A percentile compares a stretch with the other conserved stretches of the same genome.
phyloP scores from a whole-genome alignment of 257 asterid species.

The Catharanthus roseus region DNA sequence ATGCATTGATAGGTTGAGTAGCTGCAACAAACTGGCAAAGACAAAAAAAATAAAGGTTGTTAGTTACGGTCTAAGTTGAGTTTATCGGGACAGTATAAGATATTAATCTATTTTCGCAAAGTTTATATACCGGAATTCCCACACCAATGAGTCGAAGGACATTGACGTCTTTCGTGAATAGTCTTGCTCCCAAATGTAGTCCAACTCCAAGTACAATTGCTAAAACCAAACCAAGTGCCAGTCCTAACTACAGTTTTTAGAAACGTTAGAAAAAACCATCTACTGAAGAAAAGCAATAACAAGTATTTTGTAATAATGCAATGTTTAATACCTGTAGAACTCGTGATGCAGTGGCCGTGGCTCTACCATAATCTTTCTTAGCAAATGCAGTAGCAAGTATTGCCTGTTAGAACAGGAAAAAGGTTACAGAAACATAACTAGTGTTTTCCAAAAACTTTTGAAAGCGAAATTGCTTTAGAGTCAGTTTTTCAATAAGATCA shows the following conservation, averaged over 20 bases:
- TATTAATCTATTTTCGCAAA: background rate
- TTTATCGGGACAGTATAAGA: background rate
- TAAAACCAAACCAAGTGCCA: constrained; percentile 53
- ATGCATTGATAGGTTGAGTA: constrained; percentile 63
- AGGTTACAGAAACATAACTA: background rate
- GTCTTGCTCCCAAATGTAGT: constrained; percentile 51
- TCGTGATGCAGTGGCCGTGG: constrained; percentile 48
- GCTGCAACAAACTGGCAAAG: constrained; percentile 63
- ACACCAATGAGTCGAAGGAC: constrained; percentile 51
- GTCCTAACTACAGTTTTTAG: constrained; percentile 47
- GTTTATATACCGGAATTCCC: constrained; percentile 55
- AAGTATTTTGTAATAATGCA: background rate
- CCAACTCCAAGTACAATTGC: constrained; percentile 55
- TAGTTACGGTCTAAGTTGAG: background rate
- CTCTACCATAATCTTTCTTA: constrained; percentile 44
- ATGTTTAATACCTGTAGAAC: constrained; percentile 46
- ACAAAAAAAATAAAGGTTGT: background rate
- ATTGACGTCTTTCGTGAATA: constrained; percentile 48
- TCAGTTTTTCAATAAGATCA: too few species aligned
- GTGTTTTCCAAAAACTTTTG: too few species aligned
- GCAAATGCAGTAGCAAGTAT: constrained; percentile 75
- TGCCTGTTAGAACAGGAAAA: constrained; percentile 38
- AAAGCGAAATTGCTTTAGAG: too few species aligned
- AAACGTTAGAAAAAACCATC: background rate
- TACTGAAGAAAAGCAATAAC: background rate